Evolutionary conservation across 345 rosid species (phyloP), one percentile per base, ranked within the genome.

Genomic region (Rhodamnia rubescens): DNA sequence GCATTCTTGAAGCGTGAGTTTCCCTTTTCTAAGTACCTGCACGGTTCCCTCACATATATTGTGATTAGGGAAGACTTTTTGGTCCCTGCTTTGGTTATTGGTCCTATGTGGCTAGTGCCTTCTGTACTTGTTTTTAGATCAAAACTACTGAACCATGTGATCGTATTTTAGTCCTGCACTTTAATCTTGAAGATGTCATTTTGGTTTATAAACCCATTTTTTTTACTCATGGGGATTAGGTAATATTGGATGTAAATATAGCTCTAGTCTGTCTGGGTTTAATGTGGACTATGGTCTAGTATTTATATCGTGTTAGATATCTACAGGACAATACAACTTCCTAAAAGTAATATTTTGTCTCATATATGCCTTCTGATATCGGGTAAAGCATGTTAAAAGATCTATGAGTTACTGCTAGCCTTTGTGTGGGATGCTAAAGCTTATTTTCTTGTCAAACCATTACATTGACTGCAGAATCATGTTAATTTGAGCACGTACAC

Each of bases 1-100:
- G 98, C 98, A n/a, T 96, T 91, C 89, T 87, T 96, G 81, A 94
- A 95, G 88, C 98, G 99, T 96, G 88, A 92, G 97, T 93, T 90
- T 51, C 3, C 1, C 27, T 55, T 32, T 78, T 84, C 49, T 87
- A 20, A 85, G 26, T 18, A 69, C 47, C 80, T 36, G 26, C 13
- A 69, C 4, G 47, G 47, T 36, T 69, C 47, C 80, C 26, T 69
- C 47, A 8, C 44, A 32, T 69, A 32, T 64, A 64, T 64, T 3
- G 20, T 82, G 51, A 50, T 52, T 29, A 29, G 22, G 85, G 24
- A 44, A 14, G 57, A 56, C 56, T 27, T 2, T 11, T 21, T 26
- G 26, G 50, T 20, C 24, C 64, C 7, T 61, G 24, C 85, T 55
- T 56, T 56, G 49, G 49, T 14, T 44, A 54, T n/a, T 59, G 21